Conservation (phyloP, 129 eudicot species). For the Sambucus nigra region DNA sequence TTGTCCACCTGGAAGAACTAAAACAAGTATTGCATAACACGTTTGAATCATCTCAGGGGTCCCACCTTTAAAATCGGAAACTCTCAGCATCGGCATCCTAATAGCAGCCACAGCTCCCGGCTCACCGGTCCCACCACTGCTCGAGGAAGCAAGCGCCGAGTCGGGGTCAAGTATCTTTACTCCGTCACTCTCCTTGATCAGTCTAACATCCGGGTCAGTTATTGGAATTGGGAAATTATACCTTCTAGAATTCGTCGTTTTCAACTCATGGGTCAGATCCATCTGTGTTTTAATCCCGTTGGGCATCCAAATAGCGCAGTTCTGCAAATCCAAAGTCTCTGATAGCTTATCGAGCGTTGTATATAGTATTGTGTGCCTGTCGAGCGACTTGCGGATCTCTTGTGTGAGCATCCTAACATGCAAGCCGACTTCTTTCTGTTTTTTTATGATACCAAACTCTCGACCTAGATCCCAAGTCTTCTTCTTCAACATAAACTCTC, state of each 20-base stretch:
- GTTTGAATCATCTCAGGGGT: constrained; percentile 62
- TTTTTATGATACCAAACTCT: constrained; percentile 70
- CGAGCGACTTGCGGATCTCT: constrained; percentile 69
- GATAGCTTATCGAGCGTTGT: constrained; percentile 79
- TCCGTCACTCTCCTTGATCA: constrained; percentile 40
- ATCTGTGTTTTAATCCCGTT: constrained; percentile 45
- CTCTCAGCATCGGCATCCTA: constrained; percentile 78
- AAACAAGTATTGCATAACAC: constrained; percentile 59
- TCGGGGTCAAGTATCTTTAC: constrained; percentile 46
- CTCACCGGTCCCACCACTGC: constrained; percentile 43
- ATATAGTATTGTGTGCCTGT: constrained; percentile 67
- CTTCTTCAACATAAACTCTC: constrained; percentile 67
- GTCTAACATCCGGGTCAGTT: constrained; percentile 45
- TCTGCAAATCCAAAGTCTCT: constrained; percentile 53
- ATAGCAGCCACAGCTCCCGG: constrained; percentile 65
- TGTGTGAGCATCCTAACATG: constrained; percentile 89
- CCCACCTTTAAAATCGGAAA: constrained; percentile 57
- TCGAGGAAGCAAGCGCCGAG: constrained; percentile 40
- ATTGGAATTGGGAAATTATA: constrained; percentile 27
- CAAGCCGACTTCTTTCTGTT: constrained; percentile 59
- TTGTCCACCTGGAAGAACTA: constrained; percentile 50
- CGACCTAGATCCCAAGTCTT: constrained; percentile 75
- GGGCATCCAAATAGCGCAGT: constrained; percentile 86
- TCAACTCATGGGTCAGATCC: constrained; percentile 66
- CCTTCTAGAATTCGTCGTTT: constrained; percentile 13